phyloP scores from a whole-genome alignment of 192 early-diverging fungal genomes.

The Jimgerdemannia lactiflua region DNA sequence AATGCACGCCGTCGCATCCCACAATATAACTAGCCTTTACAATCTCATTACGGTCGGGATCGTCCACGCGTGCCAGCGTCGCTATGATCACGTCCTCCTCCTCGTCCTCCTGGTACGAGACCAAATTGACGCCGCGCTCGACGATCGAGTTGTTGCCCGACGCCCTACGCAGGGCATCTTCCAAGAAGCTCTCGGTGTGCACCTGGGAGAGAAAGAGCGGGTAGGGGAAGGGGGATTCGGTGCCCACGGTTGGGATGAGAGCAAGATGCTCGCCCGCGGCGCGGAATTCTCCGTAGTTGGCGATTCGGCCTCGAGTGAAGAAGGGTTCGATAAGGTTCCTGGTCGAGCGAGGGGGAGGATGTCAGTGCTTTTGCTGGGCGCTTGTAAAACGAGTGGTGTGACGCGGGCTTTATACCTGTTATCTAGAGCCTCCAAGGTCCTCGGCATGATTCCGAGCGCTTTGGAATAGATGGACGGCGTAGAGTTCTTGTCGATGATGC shows the following conservation, averaged over 20 bases:
- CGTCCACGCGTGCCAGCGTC: neutral
- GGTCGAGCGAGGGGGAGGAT: neutral
- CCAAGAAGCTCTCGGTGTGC: neutral
- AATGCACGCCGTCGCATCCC: constrained; percentile 32
- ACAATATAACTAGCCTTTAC: constrained; percentile 19
- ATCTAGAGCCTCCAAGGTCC: neutral
- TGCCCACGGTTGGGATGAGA: neutral
- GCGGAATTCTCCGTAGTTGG: neutral
- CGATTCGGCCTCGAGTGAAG: neutral
- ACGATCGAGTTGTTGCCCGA: neutral
- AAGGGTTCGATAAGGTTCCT: neutral
- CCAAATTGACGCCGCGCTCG: neutral
- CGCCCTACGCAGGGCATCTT: neutral
- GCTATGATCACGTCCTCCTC: neutral
- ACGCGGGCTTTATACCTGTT: neutral
- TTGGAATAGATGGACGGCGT: neutral
- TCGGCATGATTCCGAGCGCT: neutral
- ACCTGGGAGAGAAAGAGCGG: neutral
- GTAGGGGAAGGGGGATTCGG: neutral
- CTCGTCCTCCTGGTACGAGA: neutral
- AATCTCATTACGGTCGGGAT: neutral
- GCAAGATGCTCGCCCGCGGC: neutral
- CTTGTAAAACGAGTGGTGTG: too few species aligned
- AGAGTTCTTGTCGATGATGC: constrained; percentile 20
- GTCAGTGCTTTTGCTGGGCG: too few species aligned